Percentiles rank a stretch among this genome's conserved stretches.
These are phyloP conservation scores for Rutidosis leptorrhynchoides DNA, from an alignment of 129 eudicot genomes.

Conservation along the genomic window DNA sequence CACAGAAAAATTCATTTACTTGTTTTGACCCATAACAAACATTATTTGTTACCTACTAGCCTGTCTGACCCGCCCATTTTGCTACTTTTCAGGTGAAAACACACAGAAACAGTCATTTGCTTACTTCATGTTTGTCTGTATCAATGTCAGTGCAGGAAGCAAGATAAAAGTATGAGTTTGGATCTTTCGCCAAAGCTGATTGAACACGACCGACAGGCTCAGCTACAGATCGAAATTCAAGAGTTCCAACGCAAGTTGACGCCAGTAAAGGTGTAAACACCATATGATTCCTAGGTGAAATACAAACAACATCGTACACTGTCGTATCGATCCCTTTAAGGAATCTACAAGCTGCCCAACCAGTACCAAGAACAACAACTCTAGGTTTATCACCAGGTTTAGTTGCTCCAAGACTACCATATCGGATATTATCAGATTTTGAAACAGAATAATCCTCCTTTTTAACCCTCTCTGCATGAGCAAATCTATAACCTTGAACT, in stretches of 20 bases:
- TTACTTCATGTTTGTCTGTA: constrained; percentile 78
- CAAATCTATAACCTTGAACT: constrained; percentile 47
- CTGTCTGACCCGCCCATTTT: background rate
- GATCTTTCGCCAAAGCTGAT: constrained; percentile 70
- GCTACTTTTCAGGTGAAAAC: background rate
- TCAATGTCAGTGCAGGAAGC: constrained; percentile 73
- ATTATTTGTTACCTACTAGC: background rate
- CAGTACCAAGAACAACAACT: constrained; percentile 89
- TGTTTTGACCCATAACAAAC: background rate
- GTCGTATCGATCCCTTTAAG: constrained; percentile 80
- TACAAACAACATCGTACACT: constrained; percentile 74
- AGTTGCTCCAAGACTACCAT: constrained; percentile 76
- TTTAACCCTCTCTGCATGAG: constrained; percentile 49
- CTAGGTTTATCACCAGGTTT: constrained; percentile 83
- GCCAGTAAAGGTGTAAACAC: constrained; percentile 95
- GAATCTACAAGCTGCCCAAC: constrained; percentile 95
- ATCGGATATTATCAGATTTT: constrained; percentile 37
- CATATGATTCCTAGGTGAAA: constrained; percentile 97
- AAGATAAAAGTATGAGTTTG: constrained; percentile 67
- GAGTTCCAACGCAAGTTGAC: constrained; percentile 94
- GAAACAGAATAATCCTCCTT: constrained; percentile 44
- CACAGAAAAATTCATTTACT: constrained; percentile 17
- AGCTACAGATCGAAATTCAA: constrained; percentile 88
- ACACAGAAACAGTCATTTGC: constrained; percentile 10
- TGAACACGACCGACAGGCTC: constrained; percentile 85